A percentile compares a stretch with the other conserved stretches of the same genome.
Evolutionary conservation across 2,329 filamentous ascomycete species (phyloP).

Genomic region (Clonostachys solani): DNA sequence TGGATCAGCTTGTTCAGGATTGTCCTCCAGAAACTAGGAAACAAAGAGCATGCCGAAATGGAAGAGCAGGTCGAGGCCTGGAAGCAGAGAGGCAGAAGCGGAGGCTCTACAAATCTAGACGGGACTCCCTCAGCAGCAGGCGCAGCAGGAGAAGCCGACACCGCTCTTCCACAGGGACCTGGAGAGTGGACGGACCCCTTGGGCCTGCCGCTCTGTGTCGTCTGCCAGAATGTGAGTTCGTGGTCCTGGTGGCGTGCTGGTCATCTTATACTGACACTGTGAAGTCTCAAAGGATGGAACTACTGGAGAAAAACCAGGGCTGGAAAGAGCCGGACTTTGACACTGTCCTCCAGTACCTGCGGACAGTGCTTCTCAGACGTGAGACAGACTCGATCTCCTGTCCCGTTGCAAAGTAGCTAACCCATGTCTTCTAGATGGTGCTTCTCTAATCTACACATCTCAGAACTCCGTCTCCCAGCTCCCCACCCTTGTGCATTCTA

Average conservation of each 20-base stretch:
- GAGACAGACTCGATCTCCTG: constrained; percentile 24
- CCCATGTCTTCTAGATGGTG: constrained; percentile 56
- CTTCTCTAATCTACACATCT: constrained; percentile 80
- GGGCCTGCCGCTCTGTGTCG: constrained; percentile 82
- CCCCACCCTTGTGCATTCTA: constrained; percentile 77
- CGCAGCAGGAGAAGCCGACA: constrained; percentile 53
- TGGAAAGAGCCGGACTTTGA: constrained; percentile 98
- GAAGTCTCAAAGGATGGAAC: constrained; percentile 84
- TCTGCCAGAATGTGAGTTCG: constrained; percentile 82
- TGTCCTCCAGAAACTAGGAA: constrained; percentile 68
- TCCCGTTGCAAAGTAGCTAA: neutral
- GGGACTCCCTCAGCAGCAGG: constrained; percentile 53
- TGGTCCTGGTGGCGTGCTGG: constrained; percentile 1
- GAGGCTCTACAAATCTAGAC: constrained; percentile 58
- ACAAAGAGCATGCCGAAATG: constrained; percentile 76
- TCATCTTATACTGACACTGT: constrained; percentile 11
- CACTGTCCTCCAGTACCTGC: constrained; percentile 86
- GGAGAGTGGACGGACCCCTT: constrained; percentile 92
- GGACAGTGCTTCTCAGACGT: constrained; percentile 86
- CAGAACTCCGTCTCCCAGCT: constrained; percentile 73
- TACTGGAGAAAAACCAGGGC: constrained; percentile 79
- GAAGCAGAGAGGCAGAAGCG: constrained; percentile 69
- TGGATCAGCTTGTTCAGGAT: constrained; percentile 84
- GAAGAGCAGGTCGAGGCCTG: constrained; percentile 80
- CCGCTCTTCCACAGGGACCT: constrained; percentile 73